phyloP scores from a whole-genome alignment of 306 rosid species.

The Morella rubra region DNA sequence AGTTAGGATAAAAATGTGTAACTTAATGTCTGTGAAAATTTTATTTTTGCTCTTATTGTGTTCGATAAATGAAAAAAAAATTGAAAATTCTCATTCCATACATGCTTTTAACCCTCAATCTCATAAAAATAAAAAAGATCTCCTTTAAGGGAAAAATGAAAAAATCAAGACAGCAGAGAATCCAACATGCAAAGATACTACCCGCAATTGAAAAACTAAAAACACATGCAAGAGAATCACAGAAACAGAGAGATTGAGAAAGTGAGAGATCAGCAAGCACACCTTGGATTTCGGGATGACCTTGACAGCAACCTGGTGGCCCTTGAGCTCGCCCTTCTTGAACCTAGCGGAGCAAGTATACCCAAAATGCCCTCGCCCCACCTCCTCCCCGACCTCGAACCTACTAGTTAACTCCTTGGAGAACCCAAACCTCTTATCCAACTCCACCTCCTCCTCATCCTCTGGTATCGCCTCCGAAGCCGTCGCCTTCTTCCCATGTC shows the following conservation, averaged over 20 bases:
- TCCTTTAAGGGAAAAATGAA: no score
- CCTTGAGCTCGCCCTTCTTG: slow-evolving; percentile 93
- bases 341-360: slow-evolving; percentile 94
- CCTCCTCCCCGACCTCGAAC: slow-evolving; percentile 88
- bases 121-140: no score
- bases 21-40: no score
- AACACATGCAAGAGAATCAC: no score
- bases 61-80: no score
- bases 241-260: neutral
- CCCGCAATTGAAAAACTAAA: no score
- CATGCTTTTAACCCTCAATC: no score
- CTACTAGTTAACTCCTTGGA: slow-evolving; percentile 77
- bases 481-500: slow-evolving; percentile 71
- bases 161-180: neutral
- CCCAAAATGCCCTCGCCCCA: slow-evolving; percentile 99
- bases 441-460: slow-evolving; percentile 60
- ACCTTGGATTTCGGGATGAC: slow-evolving; percentile 96
- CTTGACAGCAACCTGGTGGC: slow-evolving; percentile 89
- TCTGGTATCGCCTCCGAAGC: slow-evolving; percentile 65
- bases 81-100: no score
- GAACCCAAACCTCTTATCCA: slow-evolving; percentile 96
- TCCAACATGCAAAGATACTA: neutral
- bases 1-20: no score
- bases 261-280: slow-evolving; percentile 14
- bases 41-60: no score